phyloP scores from a whole-genome alignment of 306 rosid species.

The Prunus salicina region DNA sequence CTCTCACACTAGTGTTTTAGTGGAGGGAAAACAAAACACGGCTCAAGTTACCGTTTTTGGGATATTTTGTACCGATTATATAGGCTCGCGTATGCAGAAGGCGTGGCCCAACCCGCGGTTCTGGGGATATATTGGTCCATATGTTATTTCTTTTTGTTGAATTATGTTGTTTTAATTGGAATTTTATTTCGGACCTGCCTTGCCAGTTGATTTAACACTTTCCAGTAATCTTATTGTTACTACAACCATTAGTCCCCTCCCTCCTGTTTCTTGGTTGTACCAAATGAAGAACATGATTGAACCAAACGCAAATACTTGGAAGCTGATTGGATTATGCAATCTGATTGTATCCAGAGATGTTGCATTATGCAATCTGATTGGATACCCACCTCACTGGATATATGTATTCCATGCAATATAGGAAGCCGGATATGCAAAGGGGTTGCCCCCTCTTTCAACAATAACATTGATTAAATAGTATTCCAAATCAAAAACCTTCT shows the following conservation, averaged over 20 bases:
- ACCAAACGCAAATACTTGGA: too few relatives aligned
- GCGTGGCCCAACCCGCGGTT: background rate
- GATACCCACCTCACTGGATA: background rate
- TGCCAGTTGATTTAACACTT: too few relatives aligned
- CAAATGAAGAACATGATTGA: too few relatives aligned
- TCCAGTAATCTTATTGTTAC: too few relatives aligned
- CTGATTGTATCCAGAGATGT: background rate
- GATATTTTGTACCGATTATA: background rate
- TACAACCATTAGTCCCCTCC: too few relatives aligned
- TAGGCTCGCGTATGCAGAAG: background rate
- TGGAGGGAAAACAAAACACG: background rate
- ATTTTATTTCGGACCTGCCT: too few relatives aligned
- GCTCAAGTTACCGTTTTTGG: background rate
- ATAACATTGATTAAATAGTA: conserved; percentile 1
- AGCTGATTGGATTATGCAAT: background rate
- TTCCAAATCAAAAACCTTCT: background rate
- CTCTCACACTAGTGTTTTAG: background rate
- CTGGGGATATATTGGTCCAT: too few relatives aligned
- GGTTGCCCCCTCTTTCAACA: background rate
- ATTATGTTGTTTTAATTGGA: too few relatives aligned
- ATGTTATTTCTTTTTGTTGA: too few relatives aligned
- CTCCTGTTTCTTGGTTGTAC: too few relatives aligned
- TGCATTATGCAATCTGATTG: background rate
- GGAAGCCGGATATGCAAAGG: background rate
- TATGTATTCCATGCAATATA: background rate